Evolutionary conservation across 1,139 yeast species (phyloP).

Genomic region (Suhomyces yuchorum): DNA sequence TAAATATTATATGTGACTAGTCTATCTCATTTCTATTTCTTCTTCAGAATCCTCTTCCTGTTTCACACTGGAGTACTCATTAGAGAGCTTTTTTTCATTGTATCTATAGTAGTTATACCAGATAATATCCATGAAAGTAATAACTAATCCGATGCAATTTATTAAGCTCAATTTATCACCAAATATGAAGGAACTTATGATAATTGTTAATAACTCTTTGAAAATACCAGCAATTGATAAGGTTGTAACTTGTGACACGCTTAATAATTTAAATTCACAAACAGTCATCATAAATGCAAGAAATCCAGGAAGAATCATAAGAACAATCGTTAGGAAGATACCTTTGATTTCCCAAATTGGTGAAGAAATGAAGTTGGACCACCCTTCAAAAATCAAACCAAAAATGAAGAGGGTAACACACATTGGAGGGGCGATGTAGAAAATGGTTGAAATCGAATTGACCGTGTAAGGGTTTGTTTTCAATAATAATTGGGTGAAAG

Average conservation of each 20-base stretch:
- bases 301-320: slow-evolving; percentile 78
- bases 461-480: slow-evolving; percentile 58
- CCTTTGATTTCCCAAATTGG: slow-evolving; percentile 68
- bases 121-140: slow-evolving; percentile 76
- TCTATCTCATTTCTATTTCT: slow-evolving; percentile 5
- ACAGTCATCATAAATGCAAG: slow-evolving; percentile 89
- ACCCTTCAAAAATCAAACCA: slow-evolving; percentile 70
- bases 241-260: slow-evolving; percentile 83
- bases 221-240: slow-evolving; percentile 89
- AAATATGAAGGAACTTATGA: slow-evolving; percentile 68
- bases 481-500: slow-evolving; percentile 81
- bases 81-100: slow-evolving; percentile 23
- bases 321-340: slow-evolving; percentile 49
- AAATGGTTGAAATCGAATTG: slow-evolving; percentile 82
- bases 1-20: background rate
- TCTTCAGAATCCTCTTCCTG: slow-evolving; percentile 7
- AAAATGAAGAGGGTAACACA: slow-evolving; percentile 57
- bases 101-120: slow-evolving; percentile 76
- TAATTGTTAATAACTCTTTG: slow-evolving; percentile 83
- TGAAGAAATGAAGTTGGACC: slow-evolving; percentile 51
- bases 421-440: slow-evolving; percentile 86
- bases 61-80: slow-evolving; percentile 3
- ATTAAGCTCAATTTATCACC: slow-evolving; percentile 69
- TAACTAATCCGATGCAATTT: slow-evolving; percentile 71
- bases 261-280: slow-evolving; percentile 81